A percentile compares a stretch with the other conserved stretches of the same genome.
Conservation (phyloP, 176 grass and related monocot genomes). For the Eleusine coracana region DNA sequence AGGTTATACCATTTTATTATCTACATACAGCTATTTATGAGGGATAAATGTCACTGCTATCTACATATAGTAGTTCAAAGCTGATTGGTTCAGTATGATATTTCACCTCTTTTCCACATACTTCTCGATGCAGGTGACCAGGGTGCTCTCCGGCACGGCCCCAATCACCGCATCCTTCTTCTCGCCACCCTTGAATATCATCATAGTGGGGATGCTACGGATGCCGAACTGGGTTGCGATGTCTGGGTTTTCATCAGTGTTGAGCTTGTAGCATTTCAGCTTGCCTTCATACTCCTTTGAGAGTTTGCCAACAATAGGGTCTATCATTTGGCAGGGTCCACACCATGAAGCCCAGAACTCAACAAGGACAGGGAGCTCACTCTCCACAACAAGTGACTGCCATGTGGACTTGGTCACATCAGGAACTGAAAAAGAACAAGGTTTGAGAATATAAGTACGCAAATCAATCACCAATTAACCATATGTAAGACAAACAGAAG, state of each 20-base stretch:
- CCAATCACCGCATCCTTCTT: slow-evolving; percentile 81
- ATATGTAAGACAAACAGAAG: neutral
- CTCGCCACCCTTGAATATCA: slow-evolving; percentile 83
- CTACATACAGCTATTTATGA: slow-evolving; percentile 31
- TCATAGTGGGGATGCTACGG: slow-evolving; percentile 85
- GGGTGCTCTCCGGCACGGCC: slow-evolving; percentile 69
- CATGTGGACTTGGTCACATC: slow-evolving; percentile 73
- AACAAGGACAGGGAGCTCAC: slow-evolving; percentile 74
- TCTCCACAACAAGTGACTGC: slow-evolving; percentile 62
- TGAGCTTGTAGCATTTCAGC: slow-evolving; percentile 83
- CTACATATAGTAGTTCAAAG: slow-evolving; percentile 1
- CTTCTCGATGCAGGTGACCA: slow-evolving; percentile 67
- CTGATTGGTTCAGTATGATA: neutral
- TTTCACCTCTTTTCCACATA: slow-evolving; percentile 46
- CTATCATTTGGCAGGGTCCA: slow-evolving; percentile 85
- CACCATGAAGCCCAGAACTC: slow-evolving; percentile 95
- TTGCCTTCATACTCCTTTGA: slow-evolving; percentile 84
- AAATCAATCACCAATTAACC: slow-evolving; percentile 6
- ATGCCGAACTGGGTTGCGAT: slow-evolving; percentile 72
- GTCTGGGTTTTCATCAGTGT: slow-evolving; percentile 73
- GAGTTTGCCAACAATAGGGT: slow-evolving; percentile 71
- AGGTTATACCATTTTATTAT: slow-evolving; percentile 39
- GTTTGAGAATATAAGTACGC: neutral
- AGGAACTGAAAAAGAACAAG: slow-evolving; percentile 49
- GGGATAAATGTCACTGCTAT: slow-evolving; percentile 14